Evolutionary conservation across 805 yeast genomes (phyloP).

Genomic region (Metschnikowia orientalis): DNA sequence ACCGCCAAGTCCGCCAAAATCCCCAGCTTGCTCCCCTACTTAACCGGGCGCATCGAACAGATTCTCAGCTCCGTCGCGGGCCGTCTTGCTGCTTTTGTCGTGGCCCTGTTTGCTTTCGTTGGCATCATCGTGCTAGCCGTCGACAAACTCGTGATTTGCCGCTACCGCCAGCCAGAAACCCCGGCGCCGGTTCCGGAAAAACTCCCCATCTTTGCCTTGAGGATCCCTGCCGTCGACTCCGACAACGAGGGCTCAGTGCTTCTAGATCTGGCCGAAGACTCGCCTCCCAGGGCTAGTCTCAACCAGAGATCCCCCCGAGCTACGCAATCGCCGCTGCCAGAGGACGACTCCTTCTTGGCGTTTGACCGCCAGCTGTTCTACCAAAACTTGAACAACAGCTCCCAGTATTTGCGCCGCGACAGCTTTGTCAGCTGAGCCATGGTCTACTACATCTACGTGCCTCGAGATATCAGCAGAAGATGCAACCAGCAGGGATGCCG

Average conservation of each 20-base stretch:
- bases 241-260: slow-evolving; percentile 2
- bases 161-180: slow-evolving; percentile 3
- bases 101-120: slow-evolving; percentile 1
- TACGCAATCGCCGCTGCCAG: slow-evolving; percentile 14
- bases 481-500: slow-evolving; percentile 1
- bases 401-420: slow-evolving; percentile 40
- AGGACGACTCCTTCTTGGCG: slow-evolving; percentile 9
- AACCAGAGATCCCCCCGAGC: background rate
- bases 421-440: slow-evolving; percentile 28
- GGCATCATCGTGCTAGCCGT: background rate
- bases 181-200: background rate
- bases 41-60: too few relatives aligned
- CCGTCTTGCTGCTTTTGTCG: too few relatives aligned
- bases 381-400: slow-evolving; percentile 36
- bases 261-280: slow-evolving; percentile 2
- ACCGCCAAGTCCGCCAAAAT: too few relatives aligned
- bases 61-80: too few relatives aligned
- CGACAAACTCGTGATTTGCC: slow-evolving; percentile 1
- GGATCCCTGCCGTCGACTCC: background rate
- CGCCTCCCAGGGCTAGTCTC: slow-evolving; percentile 1
- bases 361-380: slow-evolving; percentile 22
- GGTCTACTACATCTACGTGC: slow-evolving; percentile 31
- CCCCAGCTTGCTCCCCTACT: too few relatives aligned
- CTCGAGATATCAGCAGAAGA: slow-evolving; percentile 25
- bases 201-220: background rate